phyloP scores from a whole-genome alignment of 2,329 filamentous ascomycete genomes.

The Arthrocladium fulminans region DNA sequence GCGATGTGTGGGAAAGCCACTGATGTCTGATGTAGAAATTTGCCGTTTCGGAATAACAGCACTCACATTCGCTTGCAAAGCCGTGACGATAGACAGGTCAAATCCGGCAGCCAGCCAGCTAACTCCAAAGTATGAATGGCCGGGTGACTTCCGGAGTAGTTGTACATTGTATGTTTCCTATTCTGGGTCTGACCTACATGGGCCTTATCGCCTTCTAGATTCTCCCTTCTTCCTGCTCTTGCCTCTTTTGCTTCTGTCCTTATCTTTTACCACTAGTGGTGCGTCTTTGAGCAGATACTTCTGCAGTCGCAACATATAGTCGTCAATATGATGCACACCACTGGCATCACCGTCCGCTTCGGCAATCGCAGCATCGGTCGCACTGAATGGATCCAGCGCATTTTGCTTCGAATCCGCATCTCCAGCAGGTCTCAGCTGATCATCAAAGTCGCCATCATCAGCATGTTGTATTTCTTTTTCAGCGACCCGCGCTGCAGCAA shows the following conservation, averaged over 20 bases:
- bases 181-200: neutral
- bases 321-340: conserved; percentile 56
- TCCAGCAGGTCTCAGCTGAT: conserved; percentile 41
- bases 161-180: neutral
- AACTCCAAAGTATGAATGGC: too few species aligned
- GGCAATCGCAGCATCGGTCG: conserved; percentile 25
- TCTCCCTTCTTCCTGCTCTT: conserved; percentile 7
- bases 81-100: neutral
- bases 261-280: conserved; percentile 26
- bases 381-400: conserved; percentile 19
- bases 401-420: conserved; percentile 26
- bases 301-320: conserved; percentile 67
- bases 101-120: neutral
- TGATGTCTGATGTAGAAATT: neutral
- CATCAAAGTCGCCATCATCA: conserved; percentile 76
- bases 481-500: conserved; percentile 74
- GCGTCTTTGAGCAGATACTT: conserved; percentile 46
- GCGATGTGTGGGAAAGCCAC: too few species aligned
- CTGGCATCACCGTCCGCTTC: conserved; percentile 34
- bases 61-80: too few species aligned
- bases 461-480: conserved; percentile 79
- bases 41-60: too few species aligned
- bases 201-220: neutral
- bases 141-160: too few species aligned
- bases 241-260: conserved; percentile 2